Conservation (phyloP, 495 filamentous ascomycete genomes). For the Talaromyces trachyspermus region DNA sequence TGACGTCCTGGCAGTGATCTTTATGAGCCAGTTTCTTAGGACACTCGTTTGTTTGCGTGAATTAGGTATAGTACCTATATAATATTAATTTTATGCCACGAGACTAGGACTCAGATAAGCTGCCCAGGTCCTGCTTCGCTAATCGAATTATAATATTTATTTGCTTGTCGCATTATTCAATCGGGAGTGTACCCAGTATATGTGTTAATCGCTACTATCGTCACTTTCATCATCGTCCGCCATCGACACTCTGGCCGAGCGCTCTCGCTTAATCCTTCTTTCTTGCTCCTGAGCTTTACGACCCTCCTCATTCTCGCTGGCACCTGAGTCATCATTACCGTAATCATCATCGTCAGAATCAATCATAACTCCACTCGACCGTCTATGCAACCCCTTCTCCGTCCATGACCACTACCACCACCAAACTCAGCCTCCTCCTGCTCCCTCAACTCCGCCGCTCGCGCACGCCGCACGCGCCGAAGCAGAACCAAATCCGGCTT, state of each 20-base stretch:
- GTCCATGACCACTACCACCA: conserved; percentile 6
- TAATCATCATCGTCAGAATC: conserved; percentile 19
- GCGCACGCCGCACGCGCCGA: conserved; percentile 28
- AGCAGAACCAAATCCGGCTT: conserved; percentile 34
- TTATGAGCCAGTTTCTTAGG: too few relatives aligned
- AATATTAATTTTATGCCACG: too few relatives aligned
- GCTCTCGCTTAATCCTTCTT: conserved; percentile 13
- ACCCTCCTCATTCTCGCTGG: conserved; percentile 9
- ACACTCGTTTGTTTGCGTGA: too few relatives aligned
- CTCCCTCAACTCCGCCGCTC: conserved; percentile 25
- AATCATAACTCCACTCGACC: conserved; percentile 19
- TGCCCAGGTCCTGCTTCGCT: too few relatives aligned
- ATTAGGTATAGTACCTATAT: too few relatives aligned
- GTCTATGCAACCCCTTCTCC: too few relatives aligned
- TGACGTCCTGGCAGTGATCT: too few relatives aligned
- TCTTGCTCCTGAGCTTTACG: conserved; percentile 14
- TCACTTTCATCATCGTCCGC: conserved; percentile 7
- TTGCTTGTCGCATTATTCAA: too few relatives aligned
- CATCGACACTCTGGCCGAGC: conserved; percentile 1
- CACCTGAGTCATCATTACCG: conserved; percentile 12
- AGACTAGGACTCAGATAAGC: too few relatives aligned
- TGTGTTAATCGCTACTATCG: too few relatives aligned
- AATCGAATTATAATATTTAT: too few relatives aligned
- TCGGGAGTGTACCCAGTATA: too few relatives aligned
- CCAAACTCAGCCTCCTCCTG: conserved; percentile 29